Percentiles rank a stretch among this genome's conserved stretches.
Conservation (phyloP, 108 stramenopile species). For the Nannochloropsis gaditana region DNA sequence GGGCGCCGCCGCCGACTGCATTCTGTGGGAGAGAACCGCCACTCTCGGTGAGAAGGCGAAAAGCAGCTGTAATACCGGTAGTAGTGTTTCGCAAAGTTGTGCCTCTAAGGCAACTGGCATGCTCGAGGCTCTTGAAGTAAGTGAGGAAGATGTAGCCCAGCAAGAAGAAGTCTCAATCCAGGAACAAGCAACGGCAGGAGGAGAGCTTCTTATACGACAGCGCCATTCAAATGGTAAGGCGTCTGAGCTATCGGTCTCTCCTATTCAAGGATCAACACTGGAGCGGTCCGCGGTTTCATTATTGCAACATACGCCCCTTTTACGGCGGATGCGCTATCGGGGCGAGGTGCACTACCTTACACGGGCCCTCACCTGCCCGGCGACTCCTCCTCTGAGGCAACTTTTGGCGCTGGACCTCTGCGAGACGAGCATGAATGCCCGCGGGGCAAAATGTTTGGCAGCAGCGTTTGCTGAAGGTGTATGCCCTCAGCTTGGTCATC, state of each 20-base stretch:
- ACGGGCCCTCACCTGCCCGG: background rate
- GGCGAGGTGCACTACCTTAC: background rate
- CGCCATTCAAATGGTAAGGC: no score
- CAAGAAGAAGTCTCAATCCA: background rate
- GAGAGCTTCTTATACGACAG: no score
- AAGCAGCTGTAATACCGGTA: background rate
- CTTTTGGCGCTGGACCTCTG: background rate
- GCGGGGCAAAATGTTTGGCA: background rate
- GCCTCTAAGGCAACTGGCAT: background rate
- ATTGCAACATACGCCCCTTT: background rate
- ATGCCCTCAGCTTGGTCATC: background rate
- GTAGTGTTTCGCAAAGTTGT: background rate
- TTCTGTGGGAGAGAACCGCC: background rate
- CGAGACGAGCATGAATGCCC: background rate
- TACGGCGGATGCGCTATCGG: slow-evolving; percentile 4
- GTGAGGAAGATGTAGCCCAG: background rate
- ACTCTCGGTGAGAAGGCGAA: background rate
- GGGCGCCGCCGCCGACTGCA: background rate
- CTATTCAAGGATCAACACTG: background rate
- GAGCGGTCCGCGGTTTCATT: background rate
- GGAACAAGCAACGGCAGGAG: no score
- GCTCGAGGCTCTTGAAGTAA: background rate
- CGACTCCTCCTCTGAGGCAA: background rate
- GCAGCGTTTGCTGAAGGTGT: background rate
- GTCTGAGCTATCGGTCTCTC: no score